phyloP scores from a whole-genome alignment of 306 rosid genomes.

The Pterocarpus santalinus region DNA sequence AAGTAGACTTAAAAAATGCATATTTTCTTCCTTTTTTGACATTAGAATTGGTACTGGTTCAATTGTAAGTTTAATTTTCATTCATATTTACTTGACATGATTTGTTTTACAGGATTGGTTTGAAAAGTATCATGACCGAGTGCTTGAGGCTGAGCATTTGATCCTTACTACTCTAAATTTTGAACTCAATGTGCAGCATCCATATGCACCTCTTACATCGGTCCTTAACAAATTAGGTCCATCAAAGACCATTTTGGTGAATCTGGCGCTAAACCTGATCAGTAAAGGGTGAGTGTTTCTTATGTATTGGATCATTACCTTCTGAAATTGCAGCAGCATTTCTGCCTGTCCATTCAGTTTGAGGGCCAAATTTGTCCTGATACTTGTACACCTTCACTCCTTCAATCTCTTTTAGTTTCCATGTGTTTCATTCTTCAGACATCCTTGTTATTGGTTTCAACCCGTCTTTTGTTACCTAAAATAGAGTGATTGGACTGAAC shows the following conservation, averaged over 20 bases:
- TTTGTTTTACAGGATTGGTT: slow-evolving; percentile 88
- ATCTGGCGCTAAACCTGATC: slow-evolving; percentile 91
- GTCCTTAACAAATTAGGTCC: slow-evolving; percentile 87
- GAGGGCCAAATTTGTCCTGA: slow-evolving; percentile 37
- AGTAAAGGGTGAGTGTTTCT: slow-evolving; percentile 92
- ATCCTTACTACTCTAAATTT: slow-evolving; percentile 89
- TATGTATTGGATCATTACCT: slow-evolving; percentile 15
- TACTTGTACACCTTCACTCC: neutral
- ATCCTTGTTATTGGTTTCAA: slow-evolving; percentile 50
- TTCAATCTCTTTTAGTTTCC: slow-evolving; percentile 40
- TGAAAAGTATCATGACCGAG: slow-evolving; percentile 87
- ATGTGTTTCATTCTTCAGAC: slow-evolving; percentile 56
- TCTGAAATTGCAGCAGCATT: slow-evolving; percentile 33
- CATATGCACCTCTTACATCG: slow-evolving; percentile 87
- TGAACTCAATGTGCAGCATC: slow-evolving; percentile 94
- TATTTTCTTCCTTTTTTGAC: neutral
- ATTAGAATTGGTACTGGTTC: too few species aligned
- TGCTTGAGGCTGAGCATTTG: slow-evolving; percentile 92
- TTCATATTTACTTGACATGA: slow-evolving; percentile 47
- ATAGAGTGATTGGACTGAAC: slow-evolving; percentile 53
- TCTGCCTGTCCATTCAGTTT: slow-evolving; percentile 40
- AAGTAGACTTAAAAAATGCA: slow-evolving; percentile 50
- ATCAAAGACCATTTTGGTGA: slow-evolving; percentile 85
- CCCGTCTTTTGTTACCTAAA: slow-evolving; percentile 47
- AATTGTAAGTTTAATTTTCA: neutral